A percentile compares a stretch with the other conserved stretches of the same genome.
phyloP scores from a whole-genome alignment of 352 stramenopile genomes.

The Pythium sp. region DNA sequence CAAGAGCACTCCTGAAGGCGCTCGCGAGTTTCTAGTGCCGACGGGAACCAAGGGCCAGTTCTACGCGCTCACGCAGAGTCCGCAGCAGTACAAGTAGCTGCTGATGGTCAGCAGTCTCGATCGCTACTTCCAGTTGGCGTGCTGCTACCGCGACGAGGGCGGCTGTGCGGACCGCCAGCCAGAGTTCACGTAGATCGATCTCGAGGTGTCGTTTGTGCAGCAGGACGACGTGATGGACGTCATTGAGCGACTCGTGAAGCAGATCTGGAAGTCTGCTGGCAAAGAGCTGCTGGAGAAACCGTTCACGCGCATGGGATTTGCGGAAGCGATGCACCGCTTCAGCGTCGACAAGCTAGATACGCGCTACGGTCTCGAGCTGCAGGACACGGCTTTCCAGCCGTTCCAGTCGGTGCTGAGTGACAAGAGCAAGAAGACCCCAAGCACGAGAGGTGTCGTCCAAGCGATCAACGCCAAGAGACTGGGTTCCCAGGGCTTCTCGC shows the following conservation, averaged over 20 bases:
- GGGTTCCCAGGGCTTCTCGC: conserved; percentile 50
- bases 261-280: conserved; percentile 54
- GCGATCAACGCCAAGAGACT: conserved; percentile 74
- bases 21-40: conserved; percentile 84
- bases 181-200: conserved; percentile 90
- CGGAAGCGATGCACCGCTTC: conserved; percentile 75
- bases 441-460: conserved; percentile 42
- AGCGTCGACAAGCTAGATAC: conserved; percentile 87
- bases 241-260: conserved; percentile 70
- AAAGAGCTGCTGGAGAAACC: conserved; percentile 35
- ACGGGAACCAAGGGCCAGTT: conserved; percentile 66
- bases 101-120: conserved; percentile 88
- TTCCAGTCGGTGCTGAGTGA: conserved; percentile 39
- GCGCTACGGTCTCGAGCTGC: conserved; percentile 69
- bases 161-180: conserved; percentile 86
- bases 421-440: conserved; percentile 19
- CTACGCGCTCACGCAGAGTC: conserved; percentile 88
- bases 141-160: conserved; percentile 89
- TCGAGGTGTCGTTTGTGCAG: conserved; percentile 88
- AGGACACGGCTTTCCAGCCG: conserved; percentile 33
- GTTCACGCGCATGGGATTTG: conserved; percentile 72
- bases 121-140: conserved; percentile 88
- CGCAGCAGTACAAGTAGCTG: conserved; percentile 92
- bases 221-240: conserved; percentile 71
- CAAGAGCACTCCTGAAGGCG: conserved; percentile 85